Conservation (phyloP, 2,329 filamentous ascomycete genomes). For the Colletotrichum noveboracense region DNA sequence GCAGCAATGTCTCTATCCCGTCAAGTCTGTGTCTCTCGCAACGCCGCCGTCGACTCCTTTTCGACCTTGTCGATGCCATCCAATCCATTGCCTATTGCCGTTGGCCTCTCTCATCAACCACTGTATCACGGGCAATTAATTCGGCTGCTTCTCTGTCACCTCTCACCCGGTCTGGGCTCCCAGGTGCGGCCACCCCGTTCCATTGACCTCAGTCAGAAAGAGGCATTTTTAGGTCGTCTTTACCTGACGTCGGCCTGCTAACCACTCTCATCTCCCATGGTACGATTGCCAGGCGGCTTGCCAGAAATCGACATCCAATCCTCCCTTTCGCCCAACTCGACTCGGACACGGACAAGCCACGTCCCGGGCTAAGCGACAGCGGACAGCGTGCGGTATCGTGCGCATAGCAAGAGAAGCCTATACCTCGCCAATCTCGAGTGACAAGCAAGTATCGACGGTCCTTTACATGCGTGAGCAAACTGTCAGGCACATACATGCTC, state of each 20-base stretch:
- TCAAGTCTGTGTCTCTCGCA: neutral
- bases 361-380: neutral
- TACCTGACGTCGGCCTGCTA: neutral
- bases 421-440: neutral
- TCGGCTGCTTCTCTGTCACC: neutral
- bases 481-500: neutral
- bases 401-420: neutral
- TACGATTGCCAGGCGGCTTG: neutral
- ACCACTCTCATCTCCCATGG: neutral
- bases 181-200: neutral
- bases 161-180: neutral
- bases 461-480: neutral
- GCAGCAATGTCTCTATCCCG: constrained; percentile 8
- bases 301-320: neutral
- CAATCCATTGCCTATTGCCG: neutral
- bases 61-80: neutral
- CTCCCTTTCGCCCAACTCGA: neutral
- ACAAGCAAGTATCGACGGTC: neutral
- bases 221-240: neutral
- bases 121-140: neutral
- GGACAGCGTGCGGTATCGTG: neutral
- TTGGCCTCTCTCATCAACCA: neutral
- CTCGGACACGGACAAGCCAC: neutral
- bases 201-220: neutral
- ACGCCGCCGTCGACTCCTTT: neutral